Evolutionary conservation across 768 basidiomycete species (phyloP).

Genomic region (Lyophyllum shimeji): DNA sequence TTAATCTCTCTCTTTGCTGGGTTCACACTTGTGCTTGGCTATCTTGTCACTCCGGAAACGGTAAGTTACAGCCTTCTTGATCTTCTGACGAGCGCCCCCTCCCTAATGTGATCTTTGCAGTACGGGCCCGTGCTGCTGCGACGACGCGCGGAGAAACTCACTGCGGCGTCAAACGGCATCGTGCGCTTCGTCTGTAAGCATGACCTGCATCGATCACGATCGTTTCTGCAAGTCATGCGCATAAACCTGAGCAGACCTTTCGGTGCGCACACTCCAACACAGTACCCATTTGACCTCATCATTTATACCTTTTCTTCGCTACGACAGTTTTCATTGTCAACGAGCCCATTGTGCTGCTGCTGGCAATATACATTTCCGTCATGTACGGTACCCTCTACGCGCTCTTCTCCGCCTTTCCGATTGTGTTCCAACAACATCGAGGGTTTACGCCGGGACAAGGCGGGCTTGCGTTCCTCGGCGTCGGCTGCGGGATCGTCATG

Average conservation of each 20-base stretch:
- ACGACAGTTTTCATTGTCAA: constrained; percentile 53
- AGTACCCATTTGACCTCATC: not conserved
- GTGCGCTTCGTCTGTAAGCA: constrained; percentile 49
- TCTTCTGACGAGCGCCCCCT: not conserved
- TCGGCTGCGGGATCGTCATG: constrained; percentile 55
- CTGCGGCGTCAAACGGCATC: constrained; percentile 36
- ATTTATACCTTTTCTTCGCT: not conserved
- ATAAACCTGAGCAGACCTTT: constrained; percentile 58
- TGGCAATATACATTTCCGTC: constrained; percentile 60
- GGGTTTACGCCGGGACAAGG: constrained; percentile 53
- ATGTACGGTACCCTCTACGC: constrained; percentile 65
- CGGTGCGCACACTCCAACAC: constrained; percentile 31
- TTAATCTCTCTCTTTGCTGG: constrained; percentile 56
- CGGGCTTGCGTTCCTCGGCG: constrained; percentile 64
- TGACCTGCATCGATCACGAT: constrained; percentile 43
- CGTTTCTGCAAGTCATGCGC: constrained; percentile 40
- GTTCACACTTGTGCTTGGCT: constrained; percentile 42
- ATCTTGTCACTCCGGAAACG: constrained; percentile 57
- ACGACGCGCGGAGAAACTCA: constrained; percentile 44
- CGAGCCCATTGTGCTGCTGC: constrained; percentile 61
- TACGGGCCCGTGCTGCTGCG: constrained; percentile 64
- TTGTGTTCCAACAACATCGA: constrained; percentile 54
- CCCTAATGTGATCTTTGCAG: constrained; percentile 22
- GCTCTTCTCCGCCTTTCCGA: constrained; percentile 62
- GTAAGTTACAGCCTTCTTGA: constrained; percentile 31